Evolutionary conservation across 2,329 filamentous ascomycete species (phyloP).

Genomic region (Aspergillus sp.): DNA sequence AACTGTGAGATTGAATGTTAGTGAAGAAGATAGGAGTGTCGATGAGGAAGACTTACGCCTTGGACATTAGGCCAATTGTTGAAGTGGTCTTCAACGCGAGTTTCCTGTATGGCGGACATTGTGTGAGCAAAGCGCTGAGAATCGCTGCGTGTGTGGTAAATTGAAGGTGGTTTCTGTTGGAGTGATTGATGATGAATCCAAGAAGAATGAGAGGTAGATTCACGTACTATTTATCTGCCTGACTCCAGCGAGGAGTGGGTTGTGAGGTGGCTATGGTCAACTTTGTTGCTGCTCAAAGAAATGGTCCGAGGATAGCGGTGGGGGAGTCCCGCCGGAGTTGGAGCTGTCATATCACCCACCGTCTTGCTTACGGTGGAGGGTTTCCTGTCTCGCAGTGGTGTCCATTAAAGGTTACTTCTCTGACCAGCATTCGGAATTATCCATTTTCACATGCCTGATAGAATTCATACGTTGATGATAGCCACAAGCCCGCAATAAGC

Average conservation of each 20-base stretch:
- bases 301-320: not conserved
- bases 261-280: not conserved
- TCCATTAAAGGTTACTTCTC: too few relatives aligned
- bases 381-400: not conserved
- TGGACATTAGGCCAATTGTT: constrained; percentile 56
- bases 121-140: not conserved
- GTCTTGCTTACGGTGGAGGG: not conserved
- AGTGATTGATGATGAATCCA: not conserved
- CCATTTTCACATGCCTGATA: too few relatives aligned
- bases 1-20: constrained; percentile 53
- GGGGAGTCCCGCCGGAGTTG: constrained; percentile 5
- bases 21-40: not conserved
- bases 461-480: too few relatives aligned
- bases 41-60: constrained; percentile 43
- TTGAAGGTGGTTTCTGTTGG: too few relatives aligned
- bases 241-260: not conserved
- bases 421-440: too few relatives aligned
- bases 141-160: too few relatives aligned
- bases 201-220: not conserved
- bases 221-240: not conserved
- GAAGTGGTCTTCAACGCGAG: constrained; percentile 23
- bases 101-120: constrained; percentile 5
- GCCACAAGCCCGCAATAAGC: too few relatives aligned
- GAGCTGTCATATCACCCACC: too few relatives aligned
- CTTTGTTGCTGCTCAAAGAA: not conserved